Evolutionary conservation across 495 filamentous ascomycete genomes (phyloP).

Genomic region (Penicillium psychrofluorescens): DNA sequence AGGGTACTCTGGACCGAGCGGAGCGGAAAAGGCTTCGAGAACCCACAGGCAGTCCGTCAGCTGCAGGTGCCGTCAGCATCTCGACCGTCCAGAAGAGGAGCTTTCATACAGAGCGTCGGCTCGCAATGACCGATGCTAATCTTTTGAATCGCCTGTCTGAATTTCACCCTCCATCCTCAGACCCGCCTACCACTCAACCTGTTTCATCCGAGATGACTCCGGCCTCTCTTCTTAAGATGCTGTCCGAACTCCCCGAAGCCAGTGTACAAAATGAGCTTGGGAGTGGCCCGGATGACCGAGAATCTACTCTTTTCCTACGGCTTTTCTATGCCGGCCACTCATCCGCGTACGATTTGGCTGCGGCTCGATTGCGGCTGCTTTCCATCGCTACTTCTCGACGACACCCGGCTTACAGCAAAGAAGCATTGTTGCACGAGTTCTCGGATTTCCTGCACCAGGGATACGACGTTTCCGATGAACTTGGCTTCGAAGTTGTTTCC

Average conservation of each 20-base stretch:
- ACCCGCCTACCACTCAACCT: background rate
- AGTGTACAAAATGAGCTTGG: conserved; percentile 33
- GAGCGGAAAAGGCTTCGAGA: conserved; percentile 24
- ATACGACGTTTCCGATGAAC: conserved; percentile 24
- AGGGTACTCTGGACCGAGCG: conserved; percentile 37
- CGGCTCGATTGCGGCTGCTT: conserved; percentile 26
- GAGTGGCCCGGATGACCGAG: conserved; percentile 26
- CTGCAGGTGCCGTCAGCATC: conserved; percentile 14
- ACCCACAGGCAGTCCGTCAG: conserved; percentile 6
- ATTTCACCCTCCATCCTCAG: background rate
- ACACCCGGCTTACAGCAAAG: conserved; percentile 31
- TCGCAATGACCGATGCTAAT: conserved; percentile 1
- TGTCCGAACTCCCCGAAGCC: conserved; percentile 21
- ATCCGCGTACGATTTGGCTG: conserved; percentile 20
- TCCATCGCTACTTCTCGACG: conserved; percentile 29
- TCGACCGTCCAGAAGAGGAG: conserved; percentile 12
- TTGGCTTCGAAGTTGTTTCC: conserved; percentile 29
- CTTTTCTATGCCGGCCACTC: conserved; percentile 30
- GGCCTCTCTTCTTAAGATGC: conserved; percentile 25
- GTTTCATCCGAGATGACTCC: conserved; percentile 5
- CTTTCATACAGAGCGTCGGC: conserved; percentile 11
- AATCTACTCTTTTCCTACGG: conserved; percentile 43
- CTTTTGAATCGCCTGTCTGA: background rate
- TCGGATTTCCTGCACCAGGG: conserved; percentile 22
- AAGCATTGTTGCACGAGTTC: conserved; percentile 22